These are phyloP conservation scores for Coemansia sp. DNA, from an alignment of 371 early-diverging fungal genomes.

Conservation along the genomic window DNA sequence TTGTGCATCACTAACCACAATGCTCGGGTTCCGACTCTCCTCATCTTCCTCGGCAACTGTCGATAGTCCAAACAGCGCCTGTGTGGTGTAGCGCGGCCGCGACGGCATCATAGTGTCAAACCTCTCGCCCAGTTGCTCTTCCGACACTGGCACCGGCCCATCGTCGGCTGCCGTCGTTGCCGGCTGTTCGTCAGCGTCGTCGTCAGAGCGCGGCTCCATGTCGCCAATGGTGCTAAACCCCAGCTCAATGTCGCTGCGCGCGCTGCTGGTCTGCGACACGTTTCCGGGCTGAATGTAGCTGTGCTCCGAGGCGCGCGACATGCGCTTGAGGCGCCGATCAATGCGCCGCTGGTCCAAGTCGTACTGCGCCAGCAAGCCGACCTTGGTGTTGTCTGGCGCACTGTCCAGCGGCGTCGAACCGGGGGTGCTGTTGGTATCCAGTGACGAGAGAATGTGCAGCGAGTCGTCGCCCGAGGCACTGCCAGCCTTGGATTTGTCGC, in stretches of 20 bases:
- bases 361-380: conserved; percentile 44
- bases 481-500: conserved; percentile 22
- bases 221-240: neutral
- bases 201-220: conserved; percentile 20
- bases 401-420: conserved; percentile 41
- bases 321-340: conserved; percentile 16
- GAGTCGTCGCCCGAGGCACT: conserved; percentile 36
- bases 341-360: conserved; percentile 22
- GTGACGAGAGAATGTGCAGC: conserved; percentile 38
- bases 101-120: conserved; percentile 32
- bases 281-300: neutral
- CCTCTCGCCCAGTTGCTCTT: conserved; percentile 5
- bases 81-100: conserved; percentile 26
- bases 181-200: conserved; percentile 5
- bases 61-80: conserved; percentile 35
- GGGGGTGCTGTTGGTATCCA: conserved; percentile 39
- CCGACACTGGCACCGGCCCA: neutral
- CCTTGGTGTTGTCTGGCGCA: conserved; percentile 31
- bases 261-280: neutral
- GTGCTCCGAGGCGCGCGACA: conserved; percentile 15
- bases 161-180: neutral
- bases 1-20: conserved; percentile 23
- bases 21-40: conserved; percentile 25
- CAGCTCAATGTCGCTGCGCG: too few species aligned
- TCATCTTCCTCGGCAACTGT: conserved; percentile 42